Evolutionary conservation across 169 alveolate genomes (phyloP).

Genomic region (Plasmodium yoelii): DNA sequence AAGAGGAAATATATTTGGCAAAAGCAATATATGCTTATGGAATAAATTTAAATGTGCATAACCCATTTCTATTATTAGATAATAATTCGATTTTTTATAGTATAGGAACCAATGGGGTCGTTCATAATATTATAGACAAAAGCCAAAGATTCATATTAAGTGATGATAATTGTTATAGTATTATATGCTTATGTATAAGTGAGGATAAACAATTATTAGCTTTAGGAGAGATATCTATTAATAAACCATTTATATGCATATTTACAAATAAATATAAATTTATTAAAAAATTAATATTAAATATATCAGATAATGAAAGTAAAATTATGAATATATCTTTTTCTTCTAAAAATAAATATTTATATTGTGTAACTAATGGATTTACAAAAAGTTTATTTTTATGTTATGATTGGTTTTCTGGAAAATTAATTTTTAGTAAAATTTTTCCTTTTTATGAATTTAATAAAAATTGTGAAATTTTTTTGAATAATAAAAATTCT

Average conservation of each 20-base stretch:
- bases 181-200: constrained; percentile 60
- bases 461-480: constrained; percentile 44
- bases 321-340: constrained; percentile 43
- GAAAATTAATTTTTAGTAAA: constrained; percentile 56
- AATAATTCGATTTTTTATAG: constrained; percentile 54
- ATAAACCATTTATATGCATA: constrained; percentile 58
- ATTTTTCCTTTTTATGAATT: constrained; percentile 38
- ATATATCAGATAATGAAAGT: constrained; percentile 63
- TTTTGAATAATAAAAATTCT: constrained; percentile 38
- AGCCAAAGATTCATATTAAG: constrained; percentile 53
- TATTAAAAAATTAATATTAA: constrained; percentile 36
- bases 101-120: constrained; percentile 65
- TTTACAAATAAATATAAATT: constrained; percentile 28
- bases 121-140: constrained; percentile 43
- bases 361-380: constrained; percentile 73
- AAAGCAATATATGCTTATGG: constrained; percentile 75
- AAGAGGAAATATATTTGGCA: constrained; percentile 42
- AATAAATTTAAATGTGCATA: constrained; percentile 40
- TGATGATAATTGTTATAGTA: constrained; percentile 68
- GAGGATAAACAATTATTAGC: constrained; percentile 60
- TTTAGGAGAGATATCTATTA: constrained; percentile 59
- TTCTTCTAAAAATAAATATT: constrained; percentile 72
- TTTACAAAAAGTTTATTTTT: constrained; percentile 69
- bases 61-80: constrained; percentile 56
- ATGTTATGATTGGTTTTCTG: constrained; percentile 70